Evolutionary conservation across 495 filamentous ascomycete genomes (phyloP).

Genomic region (Aspergillus baeticus): DNA sequence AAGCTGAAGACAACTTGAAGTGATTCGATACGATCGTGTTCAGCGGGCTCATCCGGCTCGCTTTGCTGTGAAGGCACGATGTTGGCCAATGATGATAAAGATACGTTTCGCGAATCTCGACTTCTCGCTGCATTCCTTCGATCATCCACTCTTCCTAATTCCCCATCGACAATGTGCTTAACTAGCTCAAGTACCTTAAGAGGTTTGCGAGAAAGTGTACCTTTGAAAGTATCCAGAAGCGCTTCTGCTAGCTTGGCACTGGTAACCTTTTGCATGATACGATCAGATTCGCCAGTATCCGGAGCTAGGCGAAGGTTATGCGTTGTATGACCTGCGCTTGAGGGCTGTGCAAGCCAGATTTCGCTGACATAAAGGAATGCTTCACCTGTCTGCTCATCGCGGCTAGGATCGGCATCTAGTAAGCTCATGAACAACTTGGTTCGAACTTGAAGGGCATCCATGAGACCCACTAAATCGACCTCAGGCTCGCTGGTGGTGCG

Average conservation of each 20-base stretch:
- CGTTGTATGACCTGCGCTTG: slow-evolving; percentile 12
- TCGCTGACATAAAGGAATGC: slow-evolving; percentile 65
- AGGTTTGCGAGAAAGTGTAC: slow-evolving; percentile 64
- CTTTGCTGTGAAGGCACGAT: slow-evolving; percentile 26
- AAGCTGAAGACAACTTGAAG: slow-evolving; percentile 62
- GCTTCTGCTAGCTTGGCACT: slow-evolving; percentile 65
- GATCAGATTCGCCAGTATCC: slow-evolving; percentile 31
- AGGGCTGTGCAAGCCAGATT: slow-evolving; percentile 53
- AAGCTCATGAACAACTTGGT: slow-evolving; percentile 55
- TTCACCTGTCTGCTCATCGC: slow-evolving; percentile 57
- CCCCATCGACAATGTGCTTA: slow-evolving; percentile 53
- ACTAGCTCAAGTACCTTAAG: slow-evolving; percentile 62
- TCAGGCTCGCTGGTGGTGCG: slow-evolving; percentile 16
- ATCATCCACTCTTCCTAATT: slow-evolving; percentile 20
- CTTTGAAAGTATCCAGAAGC: slow-evolving; percentile 64
- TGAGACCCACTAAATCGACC: slow-evolving; percentile 37
- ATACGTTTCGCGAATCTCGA: slow-evolving; percentile 24
- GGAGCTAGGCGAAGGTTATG: slow-evolving; percentile 24
- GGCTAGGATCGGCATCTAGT: slow-evolving; percentile 47
- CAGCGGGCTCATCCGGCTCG: slow-evolving; percentile 16
- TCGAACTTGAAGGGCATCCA: slow-evolving; percentile 38
- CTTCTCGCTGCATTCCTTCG: neutral
- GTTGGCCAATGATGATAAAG: slow-evolving; percentile 37
- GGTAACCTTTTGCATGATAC: slow-evolving; percentile 49
- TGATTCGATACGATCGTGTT: slow-evolving; percentile 50